phyloP scores from a whole-genome alignment of 768 basidiomycete genomes.

The Lactifluus pinguis region DNA sequence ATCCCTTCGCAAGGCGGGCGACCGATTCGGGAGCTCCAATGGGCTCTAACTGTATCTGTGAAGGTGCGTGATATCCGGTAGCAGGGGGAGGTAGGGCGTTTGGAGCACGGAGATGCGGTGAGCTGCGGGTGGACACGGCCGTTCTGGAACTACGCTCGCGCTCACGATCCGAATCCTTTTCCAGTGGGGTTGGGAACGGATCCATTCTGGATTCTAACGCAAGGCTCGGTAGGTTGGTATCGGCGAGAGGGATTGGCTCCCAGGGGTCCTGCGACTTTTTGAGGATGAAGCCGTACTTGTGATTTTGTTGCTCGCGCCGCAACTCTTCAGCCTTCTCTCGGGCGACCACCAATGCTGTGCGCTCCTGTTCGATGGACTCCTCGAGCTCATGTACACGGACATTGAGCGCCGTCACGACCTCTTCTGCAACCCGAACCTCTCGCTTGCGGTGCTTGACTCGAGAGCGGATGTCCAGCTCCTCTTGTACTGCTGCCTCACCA shows the following conservation, averaged over 20 bases:
- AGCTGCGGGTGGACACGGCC: not conserved
- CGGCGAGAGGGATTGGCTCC: constrained; percentile 14
- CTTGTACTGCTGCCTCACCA: constrained; percentile 21
- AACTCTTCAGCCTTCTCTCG: constrained; percentile 49
- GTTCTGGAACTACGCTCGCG: not conserved
- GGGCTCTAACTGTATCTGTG: constrained; percentile 22
- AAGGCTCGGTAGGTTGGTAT: constrained; percentile 15
- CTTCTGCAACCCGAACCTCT: constrained; percentile 41
- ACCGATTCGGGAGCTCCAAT: constrained; percentile 12
- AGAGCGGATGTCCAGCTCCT: constrained; percentile 29
- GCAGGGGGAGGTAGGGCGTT: constrained; percentile 4
- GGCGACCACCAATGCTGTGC: constrained; percentile 46
- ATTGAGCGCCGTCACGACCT: constrained; percentile 37
- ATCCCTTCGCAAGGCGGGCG: constrained; percentile 30
- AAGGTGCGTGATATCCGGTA: constrained; percentile 13
- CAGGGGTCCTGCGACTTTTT: constrained; percentile 18
- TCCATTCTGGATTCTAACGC: constrained; percentile 2
- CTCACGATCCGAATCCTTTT: constrained; percentile 16
- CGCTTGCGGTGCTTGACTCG: constrained; percentile 38
- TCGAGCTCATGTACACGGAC: constrained; percentile 67
- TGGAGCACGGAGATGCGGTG: constrained; percentile 16
- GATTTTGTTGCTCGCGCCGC: constrained; percentile 23
- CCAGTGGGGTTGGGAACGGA: constrained; percentile 14
- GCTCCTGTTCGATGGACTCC: constrained; percentile 55
- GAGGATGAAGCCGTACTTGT: constrained; percentile 31